Percentiles rank a stretch among this genome's conserved stretches.
phyloP scores from a whole-genome alignment of 768 basidiomycete genomes.

The Trametes cingulata region DNA sequence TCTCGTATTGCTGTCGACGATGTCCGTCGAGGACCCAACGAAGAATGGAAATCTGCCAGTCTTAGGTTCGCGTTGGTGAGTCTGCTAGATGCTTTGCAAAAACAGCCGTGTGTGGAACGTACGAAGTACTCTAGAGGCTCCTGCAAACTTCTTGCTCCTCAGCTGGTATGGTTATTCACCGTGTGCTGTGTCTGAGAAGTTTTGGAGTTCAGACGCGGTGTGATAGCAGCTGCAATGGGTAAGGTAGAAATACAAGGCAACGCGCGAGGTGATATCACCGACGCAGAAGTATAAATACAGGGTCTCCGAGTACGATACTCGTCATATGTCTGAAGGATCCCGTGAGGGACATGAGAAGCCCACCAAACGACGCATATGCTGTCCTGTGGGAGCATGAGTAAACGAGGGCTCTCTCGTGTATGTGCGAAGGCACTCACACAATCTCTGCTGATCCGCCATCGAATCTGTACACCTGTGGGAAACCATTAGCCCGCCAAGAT shows the following conservation, averaged over 20 bases:
- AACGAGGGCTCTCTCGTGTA: background rate
- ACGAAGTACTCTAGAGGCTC: no score
- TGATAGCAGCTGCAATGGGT: no score
- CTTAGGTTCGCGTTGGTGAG: no score
- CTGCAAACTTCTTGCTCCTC: no score
- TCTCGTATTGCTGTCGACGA: background rate
- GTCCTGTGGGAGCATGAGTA: slow-evolving; percentile 53
- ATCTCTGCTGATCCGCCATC: slow-evolving; percentile 82
- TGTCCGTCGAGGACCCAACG: no score
- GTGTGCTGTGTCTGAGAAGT: no score
- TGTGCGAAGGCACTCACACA: slow-evolving; percentile 60
- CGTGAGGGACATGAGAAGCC: slow-evolving; percentile 89
- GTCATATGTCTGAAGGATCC: slow-evolving; percentile 93
- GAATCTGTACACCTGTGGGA: slow-evolving; percentile 87
- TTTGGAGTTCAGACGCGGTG: no score
- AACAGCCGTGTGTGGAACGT: no score
- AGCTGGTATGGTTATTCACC: no score
- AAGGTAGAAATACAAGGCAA: slow-evolving; percentile 7
- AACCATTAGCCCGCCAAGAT: background rate
- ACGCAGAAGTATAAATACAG: slow-evolving; percentile 86
- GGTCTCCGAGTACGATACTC: slow-evolving; percentile 89
- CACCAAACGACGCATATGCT: slow-evolving; percentile 95
- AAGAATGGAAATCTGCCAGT: no score
- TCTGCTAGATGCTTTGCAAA: no score
- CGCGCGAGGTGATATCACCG: slow-evolving; percentile 46